Evolutionary conservation across 192 early-diverging fungal genomes (phyloP).

Genomic region (Oehlia diaphana): DNA sequence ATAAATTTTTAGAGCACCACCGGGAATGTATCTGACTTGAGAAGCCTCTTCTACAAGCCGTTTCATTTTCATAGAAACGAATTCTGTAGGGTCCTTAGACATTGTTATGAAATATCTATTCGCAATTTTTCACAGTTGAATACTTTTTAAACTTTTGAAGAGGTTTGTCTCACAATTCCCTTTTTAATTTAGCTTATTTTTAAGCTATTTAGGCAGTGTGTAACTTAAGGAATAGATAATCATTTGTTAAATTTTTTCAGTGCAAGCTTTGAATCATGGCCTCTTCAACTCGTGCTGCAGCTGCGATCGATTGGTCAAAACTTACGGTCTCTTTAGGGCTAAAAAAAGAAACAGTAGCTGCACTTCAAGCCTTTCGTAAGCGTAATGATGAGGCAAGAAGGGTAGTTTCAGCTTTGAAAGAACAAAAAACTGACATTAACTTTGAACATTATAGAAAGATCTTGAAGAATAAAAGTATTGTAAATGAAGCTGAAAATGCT

Average conservation of each 20-base stretch:
- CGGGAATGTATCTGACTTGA: slow-evolving; percentile 3
- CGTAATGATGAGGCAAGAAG: slow-evolving; percentile 90
- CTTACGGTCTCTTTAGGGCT: slow-evolving; percentile 75
- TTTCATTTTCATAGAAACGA: background rate
- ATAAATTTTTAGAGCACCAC: slow-evolving; percentile 12
- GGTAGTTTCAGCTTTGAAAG: slow-evolving; percentile 77
- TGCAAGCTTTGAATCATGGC: slow-evolving; percentile 28
- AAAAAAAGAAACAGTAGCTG: slow-evolving; percentile 85
- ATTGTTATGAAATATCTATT: slow-evolving; percentile 7
- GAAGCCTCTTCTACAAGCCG: slow-evolving; percentile 12
- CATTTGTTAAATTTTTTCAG: background rate
- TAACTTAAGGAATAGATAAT: no score
- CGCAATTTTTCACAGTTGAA: background rate
- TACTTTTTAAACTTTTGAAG: background rate
- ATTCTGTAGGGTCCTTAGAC: background rate
- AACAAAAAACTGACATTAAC: slow-evolving; percentile 79
- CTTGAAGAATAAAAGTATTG: slow-evolving; percentile 90
- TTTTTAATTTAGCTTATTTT: no score
- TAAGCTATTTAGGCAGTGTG: background rate
- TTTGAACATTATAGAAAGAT: slow-evolving; percentile 84
- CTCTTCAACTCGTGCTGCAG: slow-evolving; percentile 56
- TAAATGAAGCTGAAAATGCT: slow-evolving; percentile 88
- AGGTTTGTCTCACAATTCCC: no score
- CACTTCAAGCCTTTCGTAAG: slow-evolving; percentile 89
- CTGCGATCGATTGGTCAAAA: slow-evolving; percentile 85